Evolutionary conservation across 306 rosid species (phyloP).

Genomic region (Ziziphus jujuba): DNA sequence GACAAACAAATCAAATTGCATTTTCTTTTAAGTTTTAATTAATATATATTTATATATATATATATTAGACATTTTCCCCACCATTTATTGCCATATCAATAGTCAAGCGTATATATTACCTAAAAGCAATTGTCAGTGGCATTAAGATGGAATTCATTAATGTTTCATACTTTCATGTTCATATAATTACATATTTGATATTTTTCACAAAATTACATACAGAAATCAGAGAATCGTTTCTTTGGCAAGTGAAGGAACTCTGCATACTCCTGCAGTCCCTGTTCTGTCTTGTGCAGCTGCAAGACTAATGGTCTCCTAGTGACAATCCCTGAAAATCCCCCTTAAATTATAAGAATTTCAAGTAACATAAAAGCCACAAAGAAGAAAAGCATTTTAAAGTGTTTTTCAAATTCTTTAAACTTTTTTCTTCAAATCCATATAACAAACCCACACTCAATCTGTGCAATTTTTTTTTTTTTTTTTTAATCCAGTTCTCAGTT

Average conservation of each 20-base stretch:
- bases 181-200: not conserved
- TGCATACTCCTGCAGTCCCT: conserved; percentile 63
- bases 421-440: too few species aligned
- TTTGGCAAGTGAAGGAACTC: conserved; percentile 77
- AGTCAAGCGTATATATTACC: conserved; percentile 2
- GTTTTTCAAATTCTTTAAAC: not conserved
- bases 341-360: conserved; percentile 14
- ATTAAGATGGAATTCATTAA: not conserved
- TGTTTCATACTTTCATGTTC: not conserved
- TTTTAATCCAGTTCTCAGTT: too few species aligned
- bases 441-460: too few species aligned
- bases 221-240: conserved; percentile 62
- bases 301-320: conserved; percentile 92
- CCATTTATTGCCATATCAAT: conserved; percentile 5
- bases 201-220: conserved; percentile 37
- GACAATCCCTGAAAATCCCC: conserved; percentile 71
- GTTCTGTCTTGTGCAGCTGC: conserved; percentile 67
- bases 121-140: not conserved
- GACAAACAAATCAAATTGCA: conserved; percentile 14
- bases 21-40: not conserved
- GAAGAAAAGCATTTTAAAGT: not conserved
- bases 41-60: too few species aligned
- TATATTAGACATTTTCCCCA: not conserved
- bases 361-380: not conserved
- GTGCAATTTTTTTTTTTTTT: too few species aligned